Percentiles rank a stretch among this genome's conserved stretches.
Evolutionary conservation across 768 basidiomycete species (phyloP).

Genomic region (Podaxis sp.): DNA sequence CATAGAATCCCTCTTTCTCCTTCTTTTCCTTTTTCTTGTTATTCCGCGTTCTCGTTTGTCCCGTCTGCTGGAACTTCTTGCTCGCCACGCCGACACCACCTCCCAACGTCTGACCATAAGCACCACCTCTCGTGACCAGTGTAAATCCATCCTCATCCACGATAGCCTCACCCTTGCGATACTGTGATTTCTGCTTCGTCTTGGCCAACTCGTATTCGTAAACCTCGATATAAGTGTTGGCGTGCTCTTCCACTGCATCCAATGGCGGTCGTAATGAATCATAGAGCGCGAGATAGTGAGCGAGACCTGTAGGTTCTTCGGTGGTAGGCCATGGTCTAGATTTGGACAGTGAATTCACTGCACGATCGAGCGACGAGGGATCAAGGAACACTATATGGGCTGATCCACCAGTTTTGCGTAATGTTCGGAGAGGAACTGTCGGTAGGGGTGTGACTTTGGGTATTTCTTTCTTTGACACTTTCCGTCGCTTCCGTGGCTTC

Average conservation of each 20-base stretch:
- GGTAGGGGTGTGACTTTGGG: slow-evolving; percentile 68
- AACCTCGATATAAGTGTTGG: slow-evolving; percentile 71
- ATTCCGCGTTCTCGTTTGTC: slow-evolving; percentile 43
- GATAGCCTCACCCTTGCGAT: slow-evolving; percentile 81
- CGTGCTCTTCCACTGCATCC: slow-evolving; percentile 70
- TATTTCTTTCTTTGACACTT: slow-evolving; percentile 33
- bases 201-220: slow-evolving; percentile 74
- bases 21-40: slow-evolving; percentile 57
- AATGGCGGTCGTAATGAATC: slow-evolving; percentile 72
- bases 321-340: slow-evolving; percentile 60
- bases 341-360: slow-evolving; percentile 53
- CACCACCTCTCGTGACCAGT: slow-evolving; percentile 88
- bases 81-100: slow-evolving; percentile 68
- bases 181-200: slow-evolving; percentile 59
- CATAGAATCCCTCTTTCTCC: slow-evolving; percentile 80
- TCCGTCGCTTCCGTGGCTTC: slow-evolving; percentile 39
- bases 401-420: slow-evolving; percentile 60
- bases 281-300: slow-evolving; percentile 69
- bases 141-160: slow-evolving; percentile 96
- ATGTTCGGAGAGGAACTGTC: slow-evolving; percentile 43
- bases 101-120: slow-evolving; percentile 84
- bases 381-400: slow-evolving; percentile 78
- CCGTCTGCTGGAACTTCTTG: slow-evolving; percentile 63
- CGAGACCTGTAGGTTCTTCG: slow-evolving; percentile 64
- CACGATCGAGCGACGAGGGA: slow-evolving; percentile 64